Evolutionary conservation across 805 yeast genomes (phyloP), one percentile per base, ranked within the genome.

Genomic region (Candida boidinii): DNA sequence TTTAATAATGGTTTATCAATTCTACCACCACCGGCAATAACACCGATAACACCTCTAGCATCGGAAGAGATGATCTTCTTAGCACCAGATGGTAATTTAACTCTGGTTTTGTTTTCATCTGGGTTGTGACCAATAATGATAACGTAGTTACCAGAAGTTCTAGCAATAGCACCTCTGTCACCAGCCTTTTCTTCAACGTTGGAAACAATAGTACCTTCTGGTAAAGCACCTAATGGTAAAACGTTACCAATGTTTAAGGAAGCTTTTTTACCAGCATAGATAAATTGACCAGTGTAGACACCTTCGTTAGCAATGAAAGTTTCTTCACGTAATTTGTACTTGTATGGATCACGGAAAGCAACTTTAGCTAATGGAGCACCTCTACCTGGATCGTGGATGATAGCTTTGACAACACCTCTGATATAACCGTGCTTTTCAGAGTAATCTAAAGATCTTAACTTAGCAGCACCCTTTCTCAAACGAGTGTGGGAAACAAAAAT

Each of bases 311-410:
- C 98, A 64, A 90, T 84, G 78, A 92, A 90, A 60, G 90, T 90
- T 76, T 90, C 97, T 71, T 85, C 95, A 76, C 95, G 87, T 70
- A 82, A 71, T 75, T 81, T 88, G 86, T 82, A 90, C 77, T 76
- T 85, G 94, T 90, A 90, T 70, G 98, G 97, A 72, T 92, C 97
- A 69, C 97, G 85, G 96, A 90, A 90, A 52, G 73, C 88, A 69
- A 90, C 96, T 76, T 84, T 88, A 59, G 96, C 98, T 66, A 90
- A 80, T 66, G 98, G 98, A 70, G 98, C 98, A 78, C 98, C 98
- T 73, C 98, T 81, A 69, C 98, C 98, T 64, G 98, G 92, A 66
- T 90, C 98, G 76, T 90, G 98, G 71, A 92, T 75, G 71, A 90
- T 92, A 70, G 83, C 90, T 82, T 88, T 90, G 59, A 90, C 98